Percentiles rank a stretch among this genome's conserved stretches.
phyloP scores from a whole-genome alignment of 2,329 filamentous ascomycete genomes.

The Fusarium protoensiforme region DNA sequence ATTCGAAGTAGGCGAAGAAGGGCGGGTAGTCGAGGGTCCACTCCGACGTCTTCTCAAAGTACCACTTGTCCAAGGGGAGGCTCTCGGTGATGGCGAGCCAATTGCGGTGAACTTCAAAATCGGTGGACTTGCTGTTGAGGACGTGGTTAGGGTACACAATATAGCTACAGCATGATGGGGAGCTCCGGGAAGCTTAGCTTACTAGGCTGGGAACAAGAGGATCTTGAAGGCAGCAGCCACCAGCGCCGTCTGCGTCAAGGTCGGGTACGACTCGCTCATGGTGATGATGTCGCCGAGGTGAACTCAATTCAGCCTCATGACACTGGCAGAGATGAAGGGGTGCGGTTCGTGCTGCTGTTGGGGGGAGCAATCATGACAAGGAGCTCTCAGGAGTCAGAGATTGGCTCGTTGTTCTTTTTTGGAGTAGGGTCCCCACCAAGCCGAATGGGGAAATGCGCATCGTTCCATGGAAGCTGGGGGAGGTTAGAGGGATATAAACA shows the following conservation, averaged over 20 bases:
- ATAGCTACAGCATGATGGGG: neutral
- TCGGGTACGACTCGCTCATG: conserved; percentile 87
- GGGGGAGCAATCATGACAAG: conserved; percentile 31
- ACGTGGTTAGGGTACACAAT: conserved; percentile 3
- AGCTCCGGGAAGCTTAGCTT: conserved; percentile 55
- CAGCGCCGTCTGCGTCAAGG: conserved; percentile 88
- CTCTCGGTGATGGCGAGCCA: conserved; percentile 97
- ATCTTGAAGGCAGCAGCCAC: conserved; percentile 91
- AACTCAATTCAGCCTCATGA: conserved; percentile 35
- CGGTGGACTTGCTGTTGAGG: conserved; percentile 86
- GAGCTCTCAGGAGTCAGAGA: conserved; percentile 22
- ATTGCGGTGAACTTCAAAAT: conserved; percentile 98
- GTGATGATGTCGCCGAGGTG: conserved; percentile 34
- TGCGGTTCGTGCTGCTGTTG: neutral
- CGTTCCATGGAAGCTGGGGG: neutral
- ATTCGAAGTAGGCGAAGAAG: conserved; percentile 98
- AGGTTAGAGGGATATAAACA: too few species aligned
- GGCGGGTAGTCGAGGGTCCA: conserved; percentile 99
- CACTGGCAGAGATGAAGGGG: conserved; percentile 19
- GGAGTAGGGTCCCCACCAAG: conserved; percentile 8
- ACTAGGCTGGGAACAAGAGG: conserved; percentile 95
- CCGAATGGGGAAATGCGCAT: conserved; percentile 6
- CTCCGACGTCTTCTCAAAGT: conserved; percentile 97
- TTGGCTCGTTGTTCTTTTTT: conserved; percentile 35
- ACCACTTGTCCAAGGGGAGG: conserved; percentile 89